Conservation (phyloP, 1,284 basidiomycete genomes). For the Malassezia equina region DNA sequence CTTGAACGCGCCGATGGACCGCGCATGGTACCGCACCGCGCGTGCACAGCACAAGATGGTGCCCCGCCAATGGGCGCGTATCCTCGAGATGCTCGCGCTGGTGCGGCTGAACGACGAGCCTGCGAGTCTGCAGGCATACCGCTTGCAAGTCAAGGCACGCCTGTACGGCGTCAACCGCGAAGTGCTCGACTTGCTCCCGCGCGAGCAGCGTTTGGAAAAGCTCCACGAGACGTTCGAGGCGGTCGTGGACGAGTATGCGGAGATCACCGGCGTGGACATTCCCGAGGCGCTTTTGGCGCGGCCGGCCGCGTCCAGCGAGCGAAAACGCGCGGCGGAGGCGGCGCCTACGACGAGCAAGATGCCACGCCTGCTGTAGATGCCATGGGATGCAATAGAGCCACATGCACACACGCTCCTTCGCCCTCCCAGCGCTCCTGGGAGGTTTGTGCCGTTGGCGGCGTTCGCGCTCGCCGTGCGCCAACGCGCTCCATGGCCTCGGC, state of each 20-base stretch:
- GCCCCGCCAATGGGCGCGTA: conserved; percentile 80
- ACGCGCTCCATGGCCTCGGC: conserved; percentile 58
- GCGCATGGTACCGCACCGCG: conserved; percentile 68
- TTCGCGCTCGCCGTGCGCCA: neutral
- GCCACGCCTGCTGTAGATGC: neutral
- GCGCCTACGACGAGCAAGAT: neutral
- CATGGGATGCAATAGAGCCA: conserved; percentile 5
- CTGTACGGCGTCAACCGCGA: conserved; percentile 91
- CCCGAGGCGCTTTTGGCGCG: conserved; percentile 24
- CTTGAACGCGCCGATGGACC: conserved; percentile 65
- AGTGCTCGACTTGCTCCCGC: conserved; percentile 71
- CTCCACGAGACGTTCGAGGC: conserved; percentile 85
- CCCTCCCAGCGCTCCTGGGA: conserved; percentile 12
- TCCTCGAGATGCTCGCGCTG: conserved; percentile 83
- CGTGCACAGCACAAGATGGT: conserved; percentile 79
- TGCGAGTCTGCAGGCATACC: conserved; percentile 58
- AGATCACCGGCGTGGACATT: conserved; percentile 56
- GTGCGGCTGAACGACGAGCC: conserved; percentile 61
- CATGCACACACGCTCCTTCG: conserved; percentile 11
- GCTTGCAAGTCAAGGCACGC: conserved; percentile 64
- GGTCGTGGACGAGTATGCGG: conserved; percentile 73
- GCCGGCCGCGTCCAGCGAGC: neutral
- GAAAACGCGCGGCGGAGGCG: neutral
- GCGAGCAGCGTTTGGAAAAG: conserved; percentile 72
- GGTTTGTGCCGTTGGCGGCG: neutral